Percentiles rank a stretch among this genome's conserved stretches.
Conservation (phyloP, 2,329 filamentous ascomycete genomes). For the Phaeosphaeriaceae sp. region DNA sequence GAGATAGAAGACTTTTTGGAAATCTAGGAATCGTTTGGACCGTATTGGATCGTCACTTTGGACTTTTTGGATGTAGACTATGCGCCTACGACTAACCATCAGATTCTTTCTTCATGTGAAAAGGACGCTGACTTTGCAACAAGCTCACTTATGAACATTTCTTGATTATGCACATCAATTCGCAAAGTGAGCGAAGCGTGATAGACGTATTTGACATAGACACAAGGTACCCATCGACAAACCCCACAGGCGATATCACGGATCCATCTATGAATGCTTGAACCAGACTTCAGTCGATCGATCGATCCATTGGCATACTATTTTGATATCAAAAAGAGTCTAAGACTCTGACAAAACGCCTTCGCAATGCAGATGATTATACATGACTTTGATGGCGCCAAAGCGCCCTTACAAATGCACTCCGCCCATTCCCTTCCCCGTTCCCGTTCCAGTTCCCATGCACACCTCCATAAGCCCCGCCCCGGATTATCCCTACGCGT, state of each 20-base stretch:
- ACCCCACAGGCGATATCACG: no score
- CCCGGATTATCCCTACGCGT: constrained; percentile 16
- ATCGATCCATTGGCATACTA: not conserved
- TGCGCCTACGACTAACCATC: no score
- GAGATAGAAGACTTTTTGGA: not conserved
- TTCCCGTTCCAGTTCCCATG: not conserved
- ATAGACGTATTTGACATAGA: no score
- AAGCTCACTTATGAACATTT: no score
- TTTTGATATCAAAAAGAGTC: not conserved
- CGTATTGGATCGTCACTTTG: not conserved
- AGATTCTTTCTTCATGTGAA: no score
- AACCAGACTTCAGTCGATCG: not conserved
- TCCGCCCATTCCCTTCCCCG: not conserved
- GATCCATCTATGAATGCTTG: no score
- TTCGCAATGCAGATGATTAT: not conserved
- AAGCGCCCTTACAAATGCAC: not conserved
- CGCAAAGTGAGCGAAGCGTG: no score
- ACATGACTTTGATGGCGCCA: not conserved
- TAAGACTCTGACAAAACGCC: not conserved
- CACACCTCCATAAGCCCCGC: no score
- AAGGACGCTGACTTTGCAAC: no score
- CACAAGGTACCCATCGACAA: no score
- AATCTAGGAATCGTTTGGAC: not conserved
- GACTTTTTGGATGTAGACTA: not conserved
- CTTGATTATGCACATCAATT: not conserved